Evolutionary conservation across 257 asterid species (phyloP), one percentile per base, ranked within the genome.

Genomic region (Ocimum tenuiflorum): DNA sequence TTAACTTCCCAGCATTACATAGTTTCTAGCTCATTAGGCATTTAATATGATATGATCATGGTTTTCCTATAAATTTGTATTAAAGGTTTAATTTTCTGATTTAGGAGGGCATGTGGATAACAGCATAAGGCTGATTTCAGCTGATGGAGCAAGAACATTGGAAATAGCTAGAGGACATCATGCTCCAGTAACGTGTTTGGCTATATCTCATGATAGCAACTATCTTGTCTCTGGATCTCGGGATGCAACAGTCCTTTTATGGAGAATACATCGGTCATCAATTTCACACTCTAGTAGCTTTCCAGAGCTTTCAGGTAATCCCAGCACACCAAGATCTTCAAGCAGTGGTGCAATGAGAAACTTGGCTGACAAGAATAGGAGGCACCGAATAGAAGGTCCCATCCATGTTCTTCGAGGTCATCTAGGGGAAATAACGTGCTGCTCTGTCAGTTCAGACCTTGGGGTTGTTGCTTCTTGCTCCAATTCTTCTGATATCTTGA

Each of bases 91-190:
- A 60, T 53, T 64, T 63, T 67, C 66, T 60, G 57, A 60, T 70
- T 70, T 61, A 90, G 99, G 99, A 69, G 97, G 97, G 49, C 99
- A 94, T 74, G 89, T 86, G 62, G 99, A 94, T 77, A 88, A 83
- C 84, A 88, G 95, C 36, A 77, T 86, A 60, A 85, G 97, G 81
- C 86, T 90, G 69, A 79, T 94, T 75, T 94, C 97, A 35, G 85
- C 88, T 50, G 97, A 94, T 67, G 95, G 95, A 64, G 99, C 99
- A 61, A 90, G 79, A 82, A 90, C 99, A 62, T 73, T 88, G 79
- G 99, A 94, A 82, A 73, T 94, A 70, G 99, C 96, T 47, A 78
- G 91, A 77, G 97, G 95, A 65, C 99, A 94, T 80, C 88, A 91
- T 75, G 94, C 95, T 76, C 97, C 99, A 9, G 95, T 94, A 53